Conservation (phyloP, 345 rosid species). For the Stellera chamaejasme region DNA sequence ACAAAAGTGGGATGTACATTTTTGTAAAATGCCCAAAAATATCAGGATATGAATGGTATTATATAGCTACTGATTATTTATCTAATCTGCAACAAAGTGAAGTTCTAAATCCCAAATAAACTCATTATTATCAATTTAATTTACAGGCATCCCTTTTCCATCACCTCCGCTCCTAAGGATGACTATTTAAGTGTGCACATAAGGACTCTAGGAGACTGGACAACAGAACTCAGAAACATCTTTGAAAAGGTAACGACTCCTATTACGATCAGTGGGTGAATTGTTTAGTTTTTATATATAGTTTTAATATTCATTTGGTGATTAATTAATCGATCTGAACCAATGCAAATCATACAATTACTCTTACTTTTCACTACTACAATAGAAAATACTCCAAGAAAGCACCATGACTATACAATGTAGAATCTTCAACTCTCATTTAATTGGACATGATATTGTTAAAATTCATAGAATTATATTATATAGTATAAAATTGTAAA, state of each 20-base stretch:
- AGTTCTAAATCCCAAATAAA: background rate
- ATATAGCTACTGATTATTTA: constrained; percentile 7
- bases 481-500: too few relatives aligned
- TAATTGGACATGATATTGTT: too few relatives aligned
- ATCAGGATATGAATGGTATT: constrained; percentile 85
- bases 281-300: too few relatives aligned
- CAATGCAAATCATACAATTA: too few relatives aligned
- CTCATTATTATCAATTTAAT: background rate
- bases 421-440: too few relatives aligned
- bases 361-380: too few relatives aligned
- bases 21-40: constrained; percentile 84
- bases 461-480: too few relatives aligned
- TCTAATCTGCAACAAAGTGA: background rate
- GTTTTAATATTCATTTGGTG: too few relatives aligned
- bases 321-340: too few relatives aligned
- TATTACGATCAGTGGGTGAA: too few relatives aligned
- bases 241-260: constrained; percentile 70
- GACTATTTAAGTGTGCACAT: constrained; percentile 86
- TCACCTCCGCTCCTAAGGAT: constrained; percentile 92
- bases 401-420: too few relatives aligned
- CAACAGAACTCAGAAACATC: constrained; percentile 54
- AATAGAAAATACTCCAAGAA: too few relatives aligned
- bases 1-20: constrained; percentile 93
- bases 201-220: constrained; percentile 90
- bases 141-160: constrained; percentile 93